Base-by-base conservation (phyloP, 192 early-diverging fungal species). In the Linnemannia zychae region DNA sequence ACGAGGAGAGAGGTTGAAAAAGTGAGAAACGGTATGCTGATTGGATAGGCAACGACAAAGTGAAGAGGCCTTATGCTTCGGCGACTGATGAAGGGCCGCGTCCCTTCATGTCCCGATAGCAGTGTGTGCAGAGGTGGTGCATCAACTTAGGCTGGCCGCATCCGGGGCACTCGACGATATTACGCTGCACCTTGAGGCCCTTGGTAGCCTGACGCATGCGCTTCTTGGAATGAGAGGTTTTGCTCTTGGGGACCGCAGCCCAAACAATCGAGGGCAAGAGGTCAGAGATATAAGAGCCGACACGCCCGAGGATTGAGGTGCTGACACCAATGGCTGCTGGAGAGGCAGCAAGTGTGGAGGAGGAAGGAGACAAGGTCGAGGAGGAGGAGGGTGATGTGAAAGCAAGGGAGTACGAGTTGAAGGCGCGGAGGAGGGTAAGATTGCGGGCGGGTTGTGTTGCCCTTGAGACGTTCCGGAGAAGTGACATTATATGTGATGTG, bases 181-280 rank as follows among this genome's bases (percentile, higher is more conserved):
- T 94, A 34, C 92, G 82, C 37, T 92, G 89, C 76, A 90, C 92
- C 90, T 93, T 92, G 60, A 96, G 83, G 68, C 94, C 94, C 80
- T 96, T 96, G 82, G 92, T 95, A 17, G 94, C 90, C 71, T 93
- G 92, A 75, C 95, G 91, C 94, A 94, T 96, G 81, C 95, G 94
- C 89, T 97, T 97, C 84, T 96, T 97, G 46, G 94, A 90, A 78
- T 98, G 97, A 33, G 96, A 97, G 0, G 97, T 98, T 86, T 95
- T 94, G 89, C 96, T 96, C 89, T 98, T 98, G 15, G 97, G 97
- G 38, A 95, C 97, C 1, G 97, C 71, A 7, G 83, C 83, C 77
- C 77, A 85, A 50, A 85, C 83, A 37, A 85, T 79, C 24, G 83
- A 85, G 17, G 83, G 83, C 36, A 85, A 28, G 47, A 85, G 66